Percentiles rank a stretch among this genome's conserved stretches.
These are phyloP conservation scores for Ceratobasidium sp. DNA, from an alignment of 1,284 basidiomycete genomes.

Conservation along the genomic window DNA sequence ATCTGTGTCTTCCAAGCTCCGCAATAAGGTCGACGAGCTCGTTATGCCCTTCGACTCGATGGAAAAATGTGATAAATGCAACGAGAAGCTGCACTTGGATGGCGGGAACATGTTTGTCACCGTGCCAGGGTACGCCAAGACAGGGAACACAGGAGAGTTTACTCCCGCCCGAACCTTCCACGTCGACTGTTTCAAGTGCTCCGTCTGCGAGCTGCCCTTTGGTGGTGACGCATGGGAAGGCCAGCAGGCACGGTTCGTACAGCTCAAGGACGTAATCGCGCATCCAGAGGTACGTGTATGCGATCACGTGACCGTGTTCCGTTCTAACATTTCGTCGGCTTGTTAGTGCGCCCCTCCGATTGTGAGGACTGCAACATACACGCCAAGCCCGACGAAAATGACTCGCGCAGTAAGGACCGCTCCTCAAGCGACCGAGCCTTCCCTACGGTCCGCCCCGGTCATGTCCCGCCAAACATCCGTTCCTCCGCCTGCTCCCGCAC, in stretches of 20 bases:
- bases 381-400: conserved; percentile 24
- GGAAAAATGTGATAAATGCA: conserved; percentile 23
- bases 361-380: conserved; percentile 43
- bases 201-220: conserved; percentile 42
- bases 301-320: conserved; percentile 30
- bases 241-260: conserved; percentile 40
- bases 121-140: conserved; percentile 41
- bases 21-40: conserved; percentile 37
- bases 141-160: conserved; percentile 40
- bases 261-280: conserved; percentile 41
- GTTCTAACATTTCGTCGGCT: not conserved
- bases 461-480: conserved; percentile 5
- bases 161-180: conserved; percentile 39
- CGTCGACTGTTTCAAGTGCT: conserved; percentile 42
- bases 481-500: conserved; percentile 74
- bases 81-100: conserved; percentile 42
- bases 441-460: conserved; percentile 35
- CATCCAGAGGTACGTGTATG: conserved; percentile 41
- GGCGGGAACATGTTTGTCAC: conserved; percentile 44
- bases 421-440: conserved; percentile 25
- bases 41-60: conserved; percentile 43
- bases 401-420: conserved; percentile 26
- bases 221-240: conserved; percentile 43
- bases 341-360: conserved; percentile 41
- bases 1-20: conserved; percentile 24